phyloP scores from a whole-genome alignment of 768 basidiomycete species.

The Podaxis sp. region DNA sequence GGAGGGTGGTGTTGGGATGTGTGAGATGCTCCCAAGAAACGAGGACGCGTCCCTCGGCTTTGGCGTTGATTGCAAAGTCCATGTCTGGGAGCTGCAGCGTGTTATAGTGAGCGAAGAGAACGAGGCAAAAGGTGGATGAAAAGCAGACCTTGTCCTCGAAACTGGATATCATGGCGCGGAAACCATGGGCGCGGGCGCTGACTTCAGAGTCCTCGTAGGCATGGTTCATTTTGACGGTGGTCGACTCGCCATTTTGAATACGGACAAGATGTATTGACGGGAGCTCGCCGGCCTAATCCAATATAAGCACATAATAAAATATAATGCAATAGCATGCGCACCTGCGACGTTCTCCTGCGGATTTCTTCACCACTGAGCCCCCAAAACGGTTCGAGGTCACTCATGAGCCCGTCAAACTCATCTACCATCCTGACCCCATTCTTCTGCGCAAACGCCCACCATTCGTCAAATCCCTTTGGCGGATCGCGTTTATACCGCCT shows the following conservation, averaged over 20 bases:
- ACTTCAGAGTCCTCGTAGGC: conserved; percentile 67
- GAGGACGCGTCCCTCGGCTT: conserved; percentile 90
- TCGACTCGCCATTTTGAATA: conserved; percentile 62
- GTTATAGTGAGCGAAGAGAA: conserved; percentile 1
- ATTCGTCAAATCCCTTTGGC: conserved; percentile 87
- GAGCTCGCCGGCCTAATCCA: conserved; percentile 61
- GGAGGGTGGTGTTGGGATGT: conserved; percentile 67
- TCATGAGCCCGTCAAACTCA: conserved; percentile 81
- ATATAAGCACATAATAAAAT: not conserved
- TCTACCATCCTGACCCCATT: conserved; percentile 80
- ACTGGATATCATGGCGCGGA: conserved; percentile 70
- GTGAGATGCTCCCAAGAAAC: conserved; percentile 88
- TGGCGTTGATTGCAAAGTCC: conserved; percentile 92
- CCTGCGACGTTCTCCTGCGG: conserved; percentile 60
- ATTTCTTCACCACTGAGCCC: conserved; percentile 70
- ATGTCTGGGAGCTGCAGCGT: conserved; percentile 78
- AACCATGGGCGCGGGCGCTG: conserved; percentile 76
- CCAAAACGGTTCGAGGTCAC: conserved; percentile 88
- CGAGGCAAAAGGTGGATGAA: not conserved
- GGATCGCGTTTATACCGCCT: conserved; percentile 76
- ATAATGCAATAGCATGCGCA: conserved; percentile 22
- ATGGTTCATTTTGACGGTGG: conserved; percentile 56
- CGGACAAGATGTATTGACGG: conserved; percentile 88
- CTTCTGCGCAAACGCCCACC: conserved; percentile 80
- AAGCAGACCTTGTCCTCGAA: conserved; percentile 61